Conservation (phyloP, 2,329 filamentous ascomycete species). For the Aspergillus novoparasiticus region DNA sequence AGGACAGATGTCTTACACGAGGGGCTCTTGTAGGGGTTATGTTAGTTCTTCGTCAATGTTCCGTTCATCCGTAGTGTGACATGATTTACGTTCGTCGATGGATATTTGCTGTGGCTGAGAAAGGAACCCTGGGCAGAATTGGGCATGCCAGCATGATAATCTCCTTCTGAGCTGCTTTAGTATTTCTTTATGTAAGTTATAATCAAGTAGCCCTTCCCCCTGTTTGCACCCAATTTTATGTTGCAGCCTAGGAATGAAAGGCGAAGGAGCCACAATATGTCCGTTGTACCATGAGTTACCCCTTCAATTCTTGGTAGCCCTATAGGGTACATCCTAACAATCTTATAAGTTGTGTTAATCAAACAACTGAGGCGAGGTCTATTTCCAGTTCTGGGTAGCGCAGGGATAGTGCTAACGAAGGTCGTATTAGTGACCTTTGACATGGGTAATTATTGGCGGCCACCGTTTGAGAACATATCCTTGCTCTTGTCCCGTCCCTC, state of each 20-base stretch:
- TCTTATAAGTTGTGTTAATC: background rate
- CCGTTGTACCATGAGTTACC: rapidly evolving
- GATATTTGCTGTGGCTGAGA: background rate
- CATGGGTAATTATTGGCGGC: background rate
- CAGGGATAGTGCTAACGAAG: background rate
- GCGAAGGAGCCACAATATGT: background rate
- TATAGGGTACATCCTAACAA: background rate
- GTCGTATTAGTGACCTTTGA: background rate
- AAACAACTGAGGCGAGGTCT: background rate
- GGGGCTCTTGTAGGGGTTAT: background rate
- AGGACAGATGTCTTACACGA: background rate
- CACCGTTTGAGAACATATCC: background rate
- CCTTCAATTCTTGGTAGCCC: rapidly evolving
- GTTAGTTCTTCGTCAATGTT: background rate
- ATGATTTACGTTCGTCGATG: background rate
- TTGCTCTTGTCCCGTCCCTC: background rate
- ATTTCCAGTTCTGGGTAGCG: background rate
- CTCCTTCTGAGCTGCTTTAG: no score
- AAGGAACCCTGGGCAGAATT: background rate
- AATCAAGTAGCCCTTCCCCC: background rate
- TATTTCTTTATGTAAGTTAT: background rate
- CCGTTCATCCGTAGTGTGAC: background rate
- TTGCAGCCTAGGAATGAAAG: background rate
- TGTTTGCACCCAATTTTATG: background rate
- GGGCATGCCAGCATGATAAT: background rate